Base-by-base conservation (phyloP, 352 stramenopile genomes). In the Phytophthora nicotianae region DNA sequence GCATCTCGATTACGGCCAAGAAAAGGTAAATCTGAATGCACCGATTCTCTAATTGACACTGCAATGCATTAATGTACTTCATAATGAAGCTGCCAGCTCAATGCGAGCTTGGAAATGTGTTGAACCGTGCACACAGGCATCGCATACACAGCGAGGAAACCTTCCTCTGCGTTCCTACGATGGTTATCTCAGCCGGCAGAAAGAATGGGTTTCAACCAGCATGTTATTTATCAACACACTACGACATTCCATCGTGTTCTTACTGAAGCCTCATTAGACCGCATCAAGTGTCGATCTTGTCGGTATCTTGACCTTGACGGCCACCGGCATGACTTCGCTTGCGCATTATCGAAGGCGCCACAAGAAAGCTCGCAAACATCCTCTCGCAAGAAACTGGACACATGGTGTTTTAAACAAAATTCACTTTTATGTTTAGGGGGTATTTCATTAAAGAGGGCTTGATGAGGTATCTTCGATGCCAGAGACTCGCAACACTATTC, bases 1-100 rank as follows among this genome's bases (percentile, higher is more conserved):
- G 56, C 57, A 64, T 32, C 41, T 60, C 26, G n/a, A 1, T 51
- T 46, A 5, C 14, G 45, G 16, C 46, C 58, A 57, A 59, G 57
- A 47, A 60, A 63, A 47, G 21, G 63, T 16, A 37, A 10, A 32
- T 3, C 10, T 35, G 24, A 68, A 52, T 35, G 48, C 33, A 47
- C 29, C 29, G n/a, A 33, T 20, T 35, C 4, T 46, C 16, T n/a
- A 59, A 45, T 68, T 57, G 40, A 46, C 46, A 47, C 29, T 2
- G 7, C 7, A 19, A 60, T 50, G 45, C 47, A 48, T 19, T 9
- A 55, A 23, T 51, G 58, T 19, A 67, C 24, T 62, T 54, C 43
- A 2, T 35, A 14, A 62, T 29, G 14, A 45, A 70, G 26, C 1
- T 58, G 16, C 6, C 27, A 19, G 20, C 46, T 3, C 7, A 24